phyloP scores from a whole-genome alignment of 352 stramenopile species.

The Phytophthora pseudosyringae region DNA sequence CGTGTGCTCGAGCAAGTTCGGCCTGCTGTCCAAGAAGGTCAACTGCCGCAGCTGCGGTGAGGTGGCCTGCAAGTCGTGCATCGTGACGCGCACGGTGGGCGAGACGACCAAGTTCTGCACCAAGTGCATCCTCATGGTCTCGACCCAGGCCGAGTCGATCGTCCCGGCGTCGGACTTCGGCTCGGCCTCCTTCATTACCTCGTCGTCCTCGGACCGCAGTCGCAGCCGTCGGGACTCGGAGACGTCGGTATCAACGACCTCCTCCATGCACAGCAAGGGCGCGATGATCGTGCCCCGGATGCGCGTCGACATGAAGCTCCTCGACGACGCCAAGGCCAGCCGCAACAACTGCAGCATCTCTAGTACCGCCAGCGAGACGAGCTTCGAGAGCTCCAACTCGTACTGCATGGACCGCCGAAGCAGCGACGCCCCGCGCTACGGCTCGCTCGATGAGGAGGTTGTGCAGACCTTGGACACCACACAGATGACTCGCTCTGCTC shows the following conservation, averaged over 20 bases:
- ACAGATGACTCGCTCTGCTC: constrained; percentile 38
- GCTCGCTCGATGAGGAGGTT: constrained; percentile 51
- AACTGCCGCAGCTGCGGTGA: constrained; percentile 81
- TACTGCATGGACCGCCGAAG: constrained; percentile 36
- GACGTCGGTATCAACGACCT: constrained; percentile 34
- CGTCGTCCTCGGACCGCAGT: constrained; percentile 32
- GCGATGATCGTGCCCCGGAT: constrained; percentile 22
- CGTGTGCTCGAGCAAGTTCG: constrained; percentile 69
- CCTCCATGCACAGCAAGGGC: constrained; percentile 27
- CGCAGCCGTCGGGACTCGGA: constrained; percentile 34
- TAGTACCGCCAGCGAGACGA: constrained; percentile 53
- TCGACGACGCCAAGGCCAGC: constrained; percentile 40
- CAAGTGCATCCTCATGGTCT: constrained; percentile 70
- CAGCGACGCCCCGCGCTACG: constrained; percentile 33
- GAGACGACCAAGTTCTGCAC: constrained; percentile 78
- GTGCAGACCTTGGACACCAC: constrained; percentile 48
- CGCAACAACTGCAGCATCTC: constrained; percentile 42
- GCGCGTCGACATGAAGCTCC: constrained; percentile 50
- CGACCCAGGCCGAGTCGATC: constrained; percentile 40
- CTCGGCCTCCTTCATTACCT: constrained; percentile 42
- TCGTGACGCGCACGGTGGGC: constrained; percentile 56
- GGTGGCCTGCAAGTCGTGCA: constrained; percentile 79
- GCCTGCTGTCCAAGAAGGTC: constrained; percentile 75
- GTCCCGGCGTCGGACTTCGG: constrained; percentile 33
- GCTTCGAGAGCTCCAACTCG: constrained; percentile 47